Conservation (phyloP, 192 early-diverging fungal genomes). For the Lobosporangium transversale region DNA sequence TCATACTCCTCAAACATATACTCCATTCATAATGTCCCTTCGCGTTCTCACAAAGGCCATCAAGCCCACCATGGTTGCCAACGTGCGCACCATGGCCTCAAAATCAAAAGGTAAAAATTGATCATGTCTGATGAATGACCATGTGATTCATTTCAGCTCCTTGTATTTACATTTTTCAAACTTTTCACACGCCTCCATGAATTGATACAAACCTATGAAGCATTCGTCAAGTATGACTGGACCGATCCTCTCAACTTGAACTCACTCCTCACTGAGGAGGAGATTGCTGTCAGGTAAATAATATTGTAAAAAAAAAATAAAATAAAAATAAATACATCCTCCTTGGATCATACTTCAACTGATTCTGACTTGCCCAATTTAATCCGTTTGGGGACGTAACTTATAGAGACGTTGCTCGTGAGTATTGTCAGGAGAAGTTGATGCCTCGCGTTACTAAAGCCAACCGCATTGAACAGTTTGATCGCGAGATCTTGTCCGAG, state of each 20-base stretch:
- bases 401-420: conserved; percentile 78
- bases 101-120: conserved; percentile 36
- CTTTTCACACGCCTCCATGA: not conserved
- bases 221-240: conserved; percentile 79
- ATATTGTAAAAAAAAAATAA: not conserved
- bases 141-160: not conserved
- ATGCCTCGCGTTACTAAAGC: conserved; percentile 87
- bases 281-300: conserved; percentile 68
- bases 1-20: not conserved
- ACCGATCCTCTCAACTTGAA: conserved; percentile 88
- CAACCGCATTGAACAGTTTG: conserved; percentile 90
- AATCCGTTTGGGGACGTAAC: too few relatives aligned
- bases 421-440: conserved; percentile 91
- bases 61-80: conserved; percentile 45
- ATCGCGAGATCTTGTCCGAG: conserved; percentile 90
- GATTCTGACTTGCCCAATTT: too few relatives aligned
- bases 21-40: conserved; percentile 36
- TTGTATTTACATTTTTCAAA: not conserved
- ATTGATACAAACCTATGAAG: not conserved
- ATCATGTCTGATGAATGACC: too few relatives aligned
- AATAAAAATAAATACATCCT: not conserved
- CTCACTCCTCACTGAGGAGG: conserved; percentile 90
- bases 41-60: conserved; percentile 46
- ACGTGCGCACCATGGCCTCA: conserved; percentile 50
- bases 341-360: not conserved